Conservation (phyloP, 2,329 filamentous ascomycete genomes). For the Talaromyces sp. region DNA sequence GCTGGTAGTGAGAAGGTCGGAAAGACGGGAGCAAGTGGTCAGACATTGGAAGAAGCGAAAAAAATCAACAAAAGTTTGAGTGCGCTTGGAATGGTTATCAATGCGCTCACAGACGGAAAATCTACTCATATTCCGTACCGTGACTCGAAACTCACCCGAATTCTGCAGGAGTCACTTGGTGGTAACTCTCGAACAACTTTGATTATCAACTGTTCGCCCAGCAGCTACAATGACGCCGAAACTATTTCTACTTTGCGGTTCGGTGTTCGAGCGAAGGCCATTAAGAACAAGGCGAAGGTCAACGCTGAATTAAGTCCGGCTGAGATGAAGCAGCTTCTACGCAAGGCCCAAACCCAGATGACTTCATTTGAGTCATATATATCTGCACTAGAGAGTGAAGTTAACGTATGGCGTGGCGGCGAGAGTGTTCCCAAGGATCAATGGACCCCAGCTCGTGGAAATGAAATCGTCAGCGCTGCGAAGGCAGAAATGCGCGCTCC, state of each 20-base stretch:
- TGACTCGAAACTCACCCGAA: constrained; percentile 96
- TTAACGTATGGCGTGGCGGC: constrained; percentile 83
- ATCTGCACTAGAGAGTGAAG: constrained; percentile 77
- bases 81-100: constrained; percentile 98
- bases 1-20: constrained; percentile 98
- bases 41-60: constrained; percentile 96
- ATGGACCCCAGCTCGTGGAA: constrained; percentile 72
- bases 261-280: constrained; percentile 93
- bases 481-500: constrained; percentile 53
- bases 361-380: constrained; percentile 89
- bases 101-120: constrained; percentile 94
- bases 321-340: constrained; percentile 89
- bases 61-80: constrained; percentile 99
- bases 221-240: constrained; percentile 96
- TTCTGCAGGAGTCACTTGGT: constrained; percentile 93
- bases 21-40: constrained; percentile 95
- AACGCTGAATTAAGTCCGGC: constrained; percentile 95
- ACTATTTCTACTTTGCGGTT: constrained; percentile 91
- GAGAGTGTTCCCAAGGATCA: constrained; percentile 85
- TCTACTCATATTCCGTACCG: constrained; percentile 94
- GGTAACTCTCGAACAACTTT: constrained; percentile 98
- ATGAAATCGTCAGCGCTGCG: constrained; percentile 54
- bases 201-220: constrained; percentile 99
- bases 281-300: constrained; percentile 99
- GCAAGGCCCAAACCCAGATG: constrained; percentile 87